Conservation (phyloP, 176 grass and related monocot genomes). For the Cenchrus americanus region DNA sequence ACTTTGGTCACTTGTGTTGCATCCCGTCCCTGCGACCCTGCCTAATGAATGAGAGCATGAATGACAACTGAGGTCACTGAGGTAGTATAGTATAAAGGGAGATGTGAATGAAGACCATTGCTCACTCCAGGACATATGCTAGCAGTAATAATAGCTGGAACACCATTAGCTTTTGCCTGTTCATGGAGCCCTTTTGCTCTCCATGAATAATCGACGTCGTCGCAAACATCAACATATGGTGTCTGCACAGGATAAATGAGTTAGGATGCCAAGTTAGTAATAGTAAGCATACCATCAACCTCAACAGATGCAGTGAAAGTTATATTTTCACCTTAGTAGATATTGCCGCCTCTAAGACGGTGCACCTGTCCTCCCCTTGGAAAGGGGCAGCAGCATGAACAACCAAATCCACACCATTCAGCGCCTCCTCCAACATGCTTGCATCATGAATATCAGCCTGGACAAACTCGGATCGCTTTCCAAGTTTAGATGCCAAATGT, state of each 20-base stretch:
- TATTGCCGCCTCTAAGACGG: constrained; percentile 78
- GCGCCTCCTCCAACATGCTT: constrained; percentile 57
- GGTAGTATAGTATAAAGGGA: too few species aligned
- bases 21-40: too few species aligned
- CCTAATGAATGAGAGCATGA: too few species aligned
- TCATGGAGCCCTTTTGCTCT: constrained; percentile 83
- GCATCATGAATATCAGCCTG: constrained; percentile 61
- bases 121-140: constrained; percentile 83
- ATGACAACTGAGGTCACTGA: too few species aligned
- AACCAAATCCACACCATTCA: constrained; percentile 81
- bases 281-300: background rate
- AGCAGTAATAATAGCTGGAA: constrained; percentile 90
- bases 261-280: background rate
- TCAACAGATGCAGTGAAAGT: background rate
- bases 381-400: constrained; percentile 93
- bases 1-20: too few species aligned
- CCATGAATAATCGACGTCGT: constrained; percentile 70
- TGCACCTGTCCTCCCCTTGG: constrained; percentile 65
- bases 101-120: background rate
- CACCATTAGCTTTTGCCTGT: constrained; percentile 70
- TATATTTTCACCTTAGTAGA: constrained; percentile 66
- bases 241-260: constrained; percentile 54
- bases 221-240: constrained; percentile 90
- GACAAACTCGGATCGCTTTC: constrained; percentile 63
- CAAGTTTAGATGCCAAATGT: constrained; percentile 66